Evolutionary conservation across 805 yeast species (phyloP), one percentile per base, ranked within the genome.

Genomic region (Yarrowia deformans): DNA sequence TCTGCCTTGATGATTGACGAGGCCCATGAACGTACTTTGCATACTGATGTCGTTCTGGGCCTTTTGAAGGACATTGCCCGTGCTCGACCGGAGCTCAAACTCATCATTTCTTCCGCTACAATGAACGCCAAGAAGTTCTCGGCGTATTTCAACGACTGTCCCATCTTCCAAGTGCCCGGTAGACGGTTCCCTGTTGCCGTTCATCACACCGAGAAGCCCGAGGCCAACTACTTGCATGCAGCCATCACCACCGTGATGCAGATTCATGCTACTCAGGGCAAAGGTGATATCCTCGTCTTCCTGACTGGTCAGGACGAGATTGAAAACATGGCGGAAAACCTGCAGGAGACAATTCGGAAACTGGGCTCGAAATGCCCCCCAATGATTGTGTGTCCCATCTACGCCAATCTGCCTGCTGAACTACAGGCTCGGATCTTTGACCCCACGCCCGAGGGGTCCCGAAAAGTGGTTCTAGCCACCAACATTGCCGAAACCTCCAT

Each of bases 401-500:
- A 93, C 78, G 91, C 98, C 8, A 90, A 96, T 0, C 81, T 94
- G 72, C 98, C 98, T 0, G 85, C 97, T 0, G 97, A 93, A 73
- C 85, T 90, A 81, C 99, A 95, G 78, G 85, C 93, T 35, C 84
- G 86, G 72, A 93, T 95, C 58, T 95, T 95, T 78, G 97, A 91
- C 74, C 91, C 96, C 0, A 89, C 98, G 0, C 97, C 97, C 0
- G 78, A 80, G 18, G 91, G 91, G 1, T 85, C 91, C 45, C 80
- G 99, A 67, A 95, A 95, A 76, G 97, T 93, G 3, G 91, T 95
- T 9, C 81, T 95, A 69, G 98, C 99, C 0, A 95, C 99, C 0
- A 94, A 94, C 74, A 95, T 94, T 73, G 99, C 98, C 0, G 99
- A 94, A 78, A 95, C 99, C 0, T 94, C 98, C 9, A 87, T 95